Conservation (phyloP, 768 basidiomycete species). For the Naematelia aurantialba region DNA sequence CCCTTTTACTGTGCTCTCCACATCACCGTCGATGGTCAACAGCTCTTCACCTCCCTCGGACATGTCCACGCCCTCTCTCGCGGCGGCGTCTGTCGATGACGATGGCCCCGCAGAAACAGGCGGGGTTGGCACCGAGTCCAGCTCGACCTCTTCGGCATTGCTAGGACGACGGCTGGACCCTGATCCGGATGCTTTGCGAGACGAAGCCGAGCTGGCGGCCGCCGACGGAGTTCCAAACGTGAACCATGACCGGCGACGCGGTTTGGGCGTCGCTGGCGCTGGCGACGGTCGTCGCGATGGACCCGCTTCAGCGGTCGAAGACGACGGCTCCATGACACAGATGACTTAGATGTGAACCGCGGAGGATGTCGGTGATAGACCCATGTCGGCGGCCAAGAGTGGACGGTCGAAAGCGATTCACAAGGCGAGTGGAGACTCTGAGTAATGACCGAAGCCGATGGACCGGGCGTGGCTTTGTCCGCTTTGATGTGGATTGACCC, state of each 20-base stretch:
- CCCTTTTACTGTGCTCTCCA: slow-evolving; percentile 8
- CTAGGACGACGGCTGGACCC: background rate
- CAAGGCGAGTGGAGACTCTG: too few species aligned
- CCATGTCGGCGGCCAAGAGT: too few species aligned
- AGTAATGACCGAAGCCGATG: background rate
- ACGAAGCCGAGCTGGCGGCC: background rate
- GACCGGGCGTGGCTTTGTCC: too few species aligned
- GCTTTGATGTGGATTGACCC: too few species aligned
- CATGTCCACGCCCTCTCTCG: background rate
- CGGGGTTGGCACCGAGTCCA: slow-evolving; percentile 1
- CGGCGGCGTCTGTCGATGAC: background rate
- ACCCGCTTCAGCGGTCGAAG: slow-evolving; percentile 18
- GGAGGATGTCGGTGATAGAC: too few species aligned
- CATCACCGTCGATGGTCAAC: slow-evolving; percentile 34
- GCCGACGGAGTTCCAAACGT: slow-evolving; percentile 18
- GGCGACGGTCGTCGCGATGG: slow-evolving; percentile 16
- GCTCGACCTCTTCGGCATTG: slow-evolving; percentile 9
- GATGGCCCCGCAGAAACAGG: background rate
- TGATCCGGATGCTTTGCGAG: background rate
- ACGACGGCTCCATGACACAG: slow-evolving; percentile 6
- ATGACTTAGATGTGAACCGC: too few species aligned
- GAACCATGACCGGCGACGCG: slow-evolving; percentile 38
- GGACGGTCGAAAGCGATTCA: too few species aligned
- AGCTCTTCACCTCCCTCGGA: slow-evolving; percentile 18
- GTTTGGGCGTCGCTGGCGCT: slow-evolving; percentile 13